Percentiles rank a stretch among this genome's conserved stretches.
These are phyloP conservation scores for Ephemerocybe angulata DNA, from an alignment of 768 basidiomycete species.

Conservation along the genomic window DNA sequence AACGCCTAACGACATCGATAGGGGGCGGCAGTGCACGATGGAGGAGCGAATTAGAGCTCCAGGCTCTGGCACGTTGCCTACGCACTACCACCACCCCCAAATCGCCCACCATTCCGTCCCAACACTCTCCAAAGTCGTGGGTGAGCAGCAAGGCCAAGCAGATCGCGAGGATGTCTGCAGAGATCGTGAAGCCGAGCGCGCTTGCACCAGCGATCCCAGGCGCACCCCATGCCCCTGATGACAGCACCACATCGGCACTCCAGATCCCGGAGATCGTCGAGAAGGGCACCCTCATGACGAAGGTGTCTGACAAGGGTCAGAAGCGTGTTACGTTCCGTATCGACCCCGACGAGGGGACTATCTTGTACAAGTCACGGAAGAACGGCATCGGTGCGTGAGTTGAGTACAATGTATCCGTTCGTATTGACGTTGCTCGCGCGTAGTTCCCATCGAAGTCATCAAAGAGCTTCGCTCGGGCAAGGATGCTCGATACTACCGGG, in stretches of 20 bases:
- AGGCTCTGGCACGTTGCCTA: no score
- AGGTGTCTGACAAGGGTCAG: slow-evolving; percentile 72
- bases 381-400: slow-evolving; percentile 49
- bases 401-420: background rate
- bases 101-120: slow-evolving; percentile 20
- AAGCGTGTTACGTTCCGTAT: slow-evolving; percentile 66
- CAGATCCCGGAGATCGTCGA: slow-evolving; percentile 49
- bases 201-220: slow-evolving; percentile 7
- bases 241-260: slow-evolving; percentile 14
- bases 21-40: no score
- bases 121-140: slow-evolving; percentile 24
- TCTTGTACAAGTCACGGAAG: slow-evolving; percentile 68
- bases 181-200: slow-evolving; percentile 18
- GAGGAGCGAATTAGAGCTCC: no score
- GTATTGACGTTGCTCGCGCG: background rate
- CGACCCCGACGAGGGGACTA: slow-evolving; percentile 72
- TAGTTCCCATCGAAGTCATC: slow-evolving; percentile 84
- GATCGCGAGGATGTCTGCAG: slow-evolving; percentile 24
- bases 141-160: slow-evolving; percentile 22
- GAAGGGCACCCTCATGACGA: slow-evolving; percentile 69
- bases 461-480: slow-evolving; percentile 78
- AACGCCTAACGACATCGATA: no score
- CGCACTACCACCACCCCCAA: no score
- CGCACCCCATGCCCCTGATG: background rate
- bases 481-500: slow-evolving; percentile 68